Evolutionary conservation across 306 rosid genomes (phyloP).

Genomic region (Pyrus communis): DNA sequence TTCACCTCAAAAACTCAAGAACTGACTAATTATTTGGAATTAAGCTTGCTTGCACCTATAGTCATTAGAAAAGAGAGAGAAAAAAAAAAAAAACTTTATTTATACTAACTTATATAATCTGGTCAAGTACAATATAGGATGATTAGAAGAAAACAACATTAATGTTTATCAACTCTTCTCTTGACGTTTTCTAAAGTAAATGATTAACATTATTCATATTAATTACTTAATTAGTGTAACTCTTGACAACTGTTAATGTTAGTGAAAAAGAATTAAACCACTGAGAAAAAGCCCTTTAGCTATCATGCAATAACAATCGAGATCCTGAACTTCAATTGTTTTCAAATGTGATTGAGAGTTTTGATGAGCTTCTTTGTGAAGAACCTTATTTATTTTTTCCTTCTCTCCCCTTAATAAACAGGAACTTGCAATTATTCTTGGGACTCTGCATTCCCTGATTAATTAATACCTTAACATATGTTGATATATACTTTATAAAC

Average conservation of each 20-base stretch:
- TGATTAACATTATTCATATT: not conserved
- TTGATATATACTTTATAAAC: not conserved
- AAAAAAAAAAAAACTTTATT: not conserved
- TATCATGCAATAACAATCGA: not conserved
- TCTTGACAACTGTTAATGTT: not conserved
- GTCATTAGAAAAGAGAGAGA: not conserved
- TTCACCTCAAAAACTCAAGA: not conserved
- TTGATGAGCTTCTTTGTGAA: not conserved
- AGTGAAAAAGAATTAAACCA: not conserved
- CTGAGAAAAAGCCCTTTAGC: not conserved
- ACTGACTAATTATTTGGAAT: not conserved
- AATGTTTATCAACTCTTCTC: conserved; percentile 9
- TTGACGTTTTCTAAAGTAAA: not conserved
- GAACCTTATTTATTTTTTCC: not conserved
- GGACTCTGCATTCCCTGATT: not conserved
- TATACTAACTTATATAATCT: not conserved
- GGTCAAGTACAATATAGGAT: not conserved
- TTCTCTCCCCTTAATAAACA: not conserved
- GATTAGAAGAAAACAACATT: not conserved
- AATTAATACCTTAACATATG: not conserved
- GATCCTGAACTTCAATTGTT: too few relatives aligned
- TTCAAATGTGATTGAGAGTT: not conserved
- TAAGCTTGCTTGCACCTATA: not conserved
- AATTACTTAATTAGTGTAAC: not conserved
- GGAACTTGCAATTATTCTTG: not conserved